Base-by-base conservation (phyloP, 2,329 filamentous ascomycete species). In the Thermothelomyces thermophilus region DNA sequence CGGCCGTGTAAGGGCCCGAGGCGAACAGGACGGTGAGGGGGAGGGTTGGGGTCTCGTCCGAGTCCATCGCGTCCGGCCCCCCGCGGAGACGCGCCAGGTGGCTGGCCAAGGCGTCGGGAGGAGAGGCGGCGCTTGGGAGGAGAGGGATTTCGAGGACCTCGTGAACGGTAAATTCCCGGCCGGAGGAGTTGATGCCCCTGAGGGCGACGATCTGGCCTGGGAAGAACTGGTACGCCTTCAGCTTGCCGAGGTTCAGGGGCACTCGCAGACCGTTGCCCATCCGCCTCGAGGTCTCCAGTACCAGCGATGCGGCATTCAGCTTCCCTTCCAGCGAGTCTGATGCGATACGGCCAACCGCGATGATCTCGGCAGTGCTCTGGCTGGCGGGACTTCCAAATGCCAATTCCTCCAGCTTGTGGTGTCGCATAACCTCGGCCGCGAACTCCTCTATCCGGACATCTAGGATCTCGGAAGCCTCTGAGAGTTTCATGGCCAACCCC, bases 371-470 rank as follows among this genome's bases (percentile, higher is more conserved):
- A 2, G 89, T 94, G 57, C 87, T 87, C 66, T 94, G 86, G 47
- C 79, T 82, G 19, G 88, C 87, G 11, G 93, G 89, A 64, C 87
- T 95, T 41, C 90, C 90, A 65, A 98, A 94, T 0, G 81, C 85
- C 16, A 80, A 78, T 52, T 93, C 84, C 16, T 93, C 87, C 5
- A 95, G 73, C 13, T 79, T 73, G 66, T 95, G 80, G 57, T 90
- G 75, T 49, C 84, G 79, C 68, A 87, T 83, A 5, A 95, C 75
- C 1, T 90, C 67, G n/a, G 73, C 71, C 52, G 82, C 76, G 62
- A 96, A 95, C 55, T 90, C 89, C 60, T 97, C 90, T 71, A 98
- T 96, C 60, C 90, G 79, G 68, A 97, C 91, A 68, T 98, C 93
- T 7, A 97, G 77, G 39, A 95, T 87, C 66, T 95, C 90, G 4